Conservation (phyloP, 2,329 filamentous ascomycete genomes). For the Purpureocillium takamizusanense region DNA sequence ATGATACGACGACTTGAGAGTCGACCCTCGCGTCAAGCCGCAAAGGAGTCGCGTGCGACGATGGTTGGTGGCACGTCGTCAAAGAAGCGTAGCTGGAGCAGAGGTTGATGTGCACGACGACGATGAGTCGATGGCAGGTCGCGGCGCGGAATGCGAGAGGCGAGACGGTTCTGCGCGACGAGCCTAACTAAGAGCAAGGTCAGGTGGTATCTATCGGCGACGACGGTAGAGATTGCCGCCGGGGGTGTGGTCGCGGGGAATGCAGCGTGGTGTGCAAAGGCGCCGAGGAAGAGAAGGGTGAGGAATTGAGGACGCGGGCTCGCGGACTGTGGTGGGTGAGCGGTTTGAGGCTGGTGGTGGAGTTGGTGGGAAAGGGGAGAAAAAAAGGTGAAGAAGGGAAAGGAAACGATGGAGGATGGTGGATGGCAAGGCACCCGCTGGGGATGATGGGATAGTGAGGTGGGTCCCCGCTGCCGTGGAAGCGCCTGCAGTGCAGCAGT, state of each 20-base stretch:
- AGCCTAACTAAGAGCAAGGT: too few relatives aligned
- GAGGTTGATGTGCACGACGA: too few relatives aligned
- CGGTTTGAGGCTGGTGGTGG: slow-evolving; percentile 12
- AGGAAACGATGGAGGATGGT: slow-evolving; percentile 12
- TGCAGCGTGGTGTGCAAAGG: not conserved
- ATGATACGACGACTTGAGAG: not conserved
- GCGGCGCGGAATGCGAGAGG: too few relatives aligned
- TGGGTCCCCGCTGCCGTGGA: slow-evolving; percentile 4
- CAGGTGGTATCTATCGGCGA: too few relatives aligned
- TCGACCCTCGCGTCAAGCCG: too few relatives aligned
- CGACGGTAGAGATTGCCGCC: too few relatives aligned
- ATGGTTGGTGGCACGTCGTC: too few relatives aligned
- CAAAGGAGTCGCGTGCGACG: too few relatives aligned
- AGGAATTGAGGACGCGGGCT: not conserved
- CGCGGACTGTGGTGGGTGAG: not conserved
- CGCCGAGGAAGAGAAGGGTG: not conserved
- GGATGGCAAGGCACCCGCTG: slow-evolving; percentile 9
- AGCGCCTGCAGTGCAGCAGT: slow-evolving; percentile 8
- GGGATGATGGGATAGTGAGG: slow-evolving; percentile 15
- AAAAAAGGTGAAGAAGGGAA: slow-evolving; percentile 15
- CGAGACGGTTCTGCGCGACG: too few relatives aligned
- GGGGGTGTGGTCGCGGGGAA: too few relatives aligned
- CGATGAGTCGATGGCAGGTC: too few relatives aligned
- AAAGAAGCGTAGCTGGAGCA: too few relatives aligned
- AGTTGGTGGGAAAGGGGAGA: slow-evolving; percentile 16